Base-by-base conservation (phyloP, 2,329 filamentous ascomycete species). In the Balansia obtecta region DNA sequence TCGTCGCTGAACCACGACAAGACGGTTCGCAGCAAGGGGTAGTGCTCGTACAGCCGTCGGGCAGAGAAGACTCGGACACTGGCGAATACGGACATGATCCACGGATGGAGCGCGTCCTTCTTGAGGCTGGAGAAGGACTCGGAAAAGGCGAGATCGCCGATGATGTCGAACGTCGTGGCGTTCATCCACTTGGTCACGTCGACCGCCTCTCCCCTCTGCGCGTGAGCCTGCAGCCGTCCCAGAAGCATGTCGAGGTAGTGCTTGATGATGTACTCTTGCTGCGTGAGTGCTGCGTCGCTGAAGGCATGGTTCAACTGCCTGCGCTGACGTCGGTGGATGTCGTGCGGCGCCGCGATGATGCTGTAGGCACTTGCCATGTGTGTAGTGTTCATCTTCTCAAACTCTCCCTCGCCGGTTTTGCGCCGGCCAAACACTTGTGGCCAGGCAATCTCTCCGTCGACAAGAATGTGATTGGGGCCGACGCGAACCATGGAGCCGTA, bases 91-190 rank as follows among this genome's bases (percentile, higher is more conserved):
- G 54, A 46, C 0, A 30, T 37, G 2, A 64, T 53, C 57, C 60
- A 64, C 0, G 61, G 61, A 20, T 64, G 60, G 44, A 58, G 57
- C 22, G 55, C 54, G 38, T 54, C 55, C 41, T 56, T 58, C n/a
- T 62, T 54, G 9, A 71, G 55, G 50, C 63, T 63, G 15, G 59
- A 57, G 52, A 71, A 73, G 0, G 67, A 64, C 44, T 72, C 65
- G 12, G 68, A 69, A 53, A 73, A 75, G 0, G 68, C 63, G 32
- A 75, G 60, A 41, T 63, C 56, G 7, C 61, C 60, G n/a, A 70
- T 65, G 18, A 72, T 65, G 55, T 72, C 70, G 52, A 72, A 67
- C 0, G 68, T 64, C 2, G 61, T 56, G 52, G 65, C 68, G 44
- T 68, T 65, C 49, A 61, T 58, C 66, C 66, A 70, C 33, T 64